Base-by-base conservation (phyloP, 768 basidiomycete species). In the Lyophyllum atratum region DNA sequence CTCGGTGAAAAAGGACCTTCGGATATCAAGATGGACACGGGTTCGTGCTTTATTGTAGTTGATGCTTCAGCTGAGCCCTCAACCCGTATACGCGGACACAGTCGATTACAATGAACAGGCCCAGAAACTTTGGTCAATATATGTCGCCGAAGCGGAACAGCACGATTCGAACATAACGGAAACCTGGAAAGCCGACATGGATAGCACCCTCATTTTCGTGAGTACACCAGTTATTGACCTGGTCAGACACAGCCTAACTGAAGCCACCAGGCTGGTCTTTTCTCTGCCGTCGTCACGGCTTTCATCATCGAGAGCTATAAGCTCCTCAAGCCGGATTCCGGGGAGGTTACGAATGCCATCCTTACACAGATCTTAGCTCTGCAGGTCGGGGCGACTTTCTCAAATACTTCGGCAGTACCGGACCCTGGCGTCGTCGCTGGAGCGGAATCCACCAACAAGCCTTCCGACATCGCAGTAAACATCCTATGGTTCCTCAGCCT, bases 401-500 rank as follows among this genome's bases (percentile, higher is more conserved):
- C 34, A 8, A 10, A 10, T 4, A 8, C 34, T 14, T 37, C 34
- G 4, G 7, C 34, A 9, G 34, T 8, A 8, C 34, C 34, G 4
- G 29, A 46, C 24, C 46, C 46, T n/a, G 15, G 1, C 10, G 37
- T 25, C 19, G 24, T 29, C 8, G 33, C 53, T 29, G 24, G 44
- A 15, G 24, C 33, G 26, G 54, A 33, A 12, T 66, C 64, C 43
- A 33, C 39, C 1, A 58, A 62, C 26, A 51, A 60, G 2, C n/a
- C 61, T 21, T 52, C 64, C 24, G 65, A 57, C 31, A 52, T 71
- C 29, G 52, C 65, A 10, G 56, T 73, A 29, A 72, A 72, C 44
- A 57, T 70, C 12, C 60, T 68, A 21, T 71, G 69, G 70, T 72
- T 72, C 44, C 61, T 70, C 52, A 69, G 68, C 37, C 63, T 73